Conservation (phyloP, 768 basidiomycete genomes). For the Tubosaeta sp. region DNA sequence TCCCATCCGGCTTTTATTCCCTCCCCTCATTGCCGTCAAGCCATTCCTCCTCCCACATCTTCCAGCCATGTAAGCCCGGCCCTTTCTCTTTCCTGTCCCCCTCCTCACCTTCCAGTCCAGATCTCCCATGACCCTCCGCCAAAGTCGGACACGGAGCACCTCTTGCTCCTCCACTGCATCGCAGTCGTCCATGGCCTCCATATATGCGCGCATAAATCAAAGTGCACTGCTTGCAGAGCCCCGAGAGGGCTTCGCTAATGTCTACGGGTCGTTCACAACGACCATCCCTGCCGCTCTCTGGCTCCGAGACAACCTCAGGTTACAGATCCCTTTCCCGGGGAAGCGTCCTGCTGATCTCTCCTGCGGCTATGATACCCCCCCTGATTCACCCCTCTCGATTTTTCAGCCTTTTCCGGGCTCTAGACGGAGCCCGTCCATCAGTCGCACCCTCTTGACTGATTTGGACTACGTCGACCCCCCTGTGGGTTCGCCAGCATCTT, state of each 20-base stretch:
- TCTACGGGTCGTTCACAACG: slow-evolving; percentile 39
- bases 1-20: background rate
- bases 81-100: background rate
- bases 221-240: slow-evolving; percentile 20
- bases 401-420: slow-evolving; percentile 12
- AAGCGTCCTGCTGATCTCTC: background rate
- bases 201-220: slow-evolving; percentile 21
- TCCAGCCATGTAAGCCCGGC: background rate
- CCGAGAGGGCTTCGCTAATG: slow-evolving; percentile 23
- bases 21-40: too few species aligned
- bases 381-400: slow-evolving; percentile 27
- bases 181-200: slow-evolving; percentile 24
- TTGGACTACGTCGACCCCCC: slow-evolving; percentile 10
- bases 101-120: background rate
- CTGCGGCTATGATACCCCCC: slow-evolving; percentile 24
- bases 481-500: slow-evolving; percentile 6
- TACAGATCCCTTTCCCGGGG: slow-evolving; percentile 13
- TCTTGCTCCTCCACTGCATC: slow-evolving; percentile 22
- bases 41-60: too few species aligned
- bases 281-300: slow-evolving; percentile 32
- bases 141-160: slow-evolving; percentile 15
- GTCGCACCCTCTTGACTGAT: slow-evolving; percentile 35
- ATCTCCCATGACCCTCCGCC: slow-evolving; percentile 1
- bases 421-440: slow-evolving; percentile 37
- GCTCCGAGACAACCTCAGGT: slow-evolving; percentile 20